Evolutionary conservation across 2,329 filamentous ascomycete genomes (phyloP), one percentile per base, ranked within the genome.

Genomic region (Talaromyces sp.): DNA sequence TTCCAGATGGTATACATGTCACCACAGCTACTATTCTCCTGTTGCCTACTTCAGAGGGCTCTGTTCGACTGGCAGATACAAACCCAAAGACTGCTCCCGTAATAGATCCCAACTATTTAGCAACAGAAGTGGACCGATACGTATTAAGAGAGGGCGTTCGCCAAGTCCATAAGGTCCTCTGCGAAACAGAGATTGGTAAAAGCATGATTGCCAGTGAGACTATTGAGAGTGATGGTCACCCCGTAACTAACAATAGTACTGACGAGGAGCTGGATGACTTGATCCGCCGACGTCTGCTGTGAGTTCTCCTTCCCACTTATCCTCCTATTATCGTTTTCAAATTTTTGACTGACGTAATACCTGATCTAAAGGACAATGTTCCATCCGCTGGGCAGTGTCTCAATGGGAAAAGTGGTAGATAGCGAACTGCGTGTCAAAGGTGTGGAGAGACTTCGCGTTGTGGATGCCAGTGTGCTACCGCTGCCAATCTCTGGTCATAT

Each of bases 321-420:
- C 9, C 3, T 19, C 13, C 11, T 35, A 17, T 35, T 35, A 13
- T 35, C 4, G 11, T 35, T 35, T 17, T 6, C 32, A 35, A 17
- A 35, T 2, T 35, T 17, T 35, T 35, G n/a, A 24, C 43, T 19
- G 19, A 49, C 43, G n/a, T 11, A 13, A 35, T 2, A 10, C 14
- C 32, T 4, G 11, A 5, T 31, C 29, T 9, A 11, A 14, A 35
- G 32, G 32, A 35, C 32, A 6, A 17, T 35, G 13, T 35, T 35
- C 17, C 32, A 35, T 17, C 13, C 32, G 13, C 31, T 57, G 6
- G 21, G 24, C 21, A 31, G 38, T n/a, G 58, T 59, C 4, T 32
- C 53, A 17, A 46, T 64, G 21, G 14, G 70, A 32, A 68, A 69
- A 0, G 62, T 69, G 31, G 69, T 66, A 1, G 57, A 35, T 66